phyloP scores from a whole-genome alignment of 495 filamentous ascomycete genomes.

The Aspergillus bridgeri region DNA sequence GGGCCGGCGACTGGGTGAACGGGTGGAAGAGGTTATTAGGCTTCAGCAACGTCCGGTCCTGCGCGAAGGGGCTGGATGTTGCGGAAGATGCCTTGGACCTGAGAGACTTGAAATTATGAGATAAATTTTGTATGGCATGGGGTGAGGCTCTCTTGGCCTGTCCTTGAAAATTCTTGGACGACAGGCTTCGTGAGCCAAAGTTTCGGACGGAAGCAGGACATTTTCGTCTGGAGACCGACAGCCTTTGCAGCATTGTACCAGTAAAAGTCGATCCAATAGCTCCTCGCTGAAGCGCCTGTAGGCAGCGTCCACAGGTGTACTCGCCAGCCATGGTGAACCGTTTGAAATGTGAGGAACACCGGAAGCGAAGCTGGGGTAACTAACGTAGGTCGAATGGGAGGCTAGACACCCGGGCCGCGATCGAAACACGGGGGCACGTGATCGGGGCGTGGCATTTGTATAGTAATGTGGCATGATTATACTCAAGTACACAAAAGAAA shows the following conservation, averaged over 20 bases:
- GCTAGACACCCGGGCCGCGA: background rate
- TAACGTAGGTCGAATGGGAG: background rate
- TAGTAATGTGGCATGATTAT: no score
- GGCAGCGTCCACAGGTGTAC: conserved; percentile 43
- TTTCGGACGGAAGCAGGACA: conserved; percentile 29
- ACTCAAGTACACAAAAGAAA: no score
- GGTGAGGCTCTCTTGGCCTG: conserved; percentile 15
- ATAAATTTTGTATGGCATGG: background rate
- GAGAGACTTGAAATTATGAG: conserved; percentile 5
- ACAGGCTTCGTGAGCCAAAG: conserved; percentile 29
- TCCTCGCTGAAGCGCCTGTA: conserved; percentile 35
- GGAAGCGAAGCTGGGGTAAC: no score
- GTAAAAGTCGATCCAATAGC: conserved; percentile 15
- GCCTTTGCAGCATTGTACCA: conserved; percentile 21
- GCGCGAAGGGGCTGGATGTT: conserved; percentile 19
- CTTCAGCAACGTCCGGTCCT: conserved; percentile 55
- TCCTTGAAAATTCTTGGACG: conserved; percentile 13
- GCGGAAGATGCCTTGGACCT: conserved; percentile 29
- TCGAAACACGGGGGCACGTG: conserved; percentile 5
- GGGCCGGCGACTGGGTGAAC: conserved; percentile 81
- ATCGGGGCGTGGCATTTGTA: background rate
- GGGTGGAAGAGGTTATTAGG: conserved; percentile 88
- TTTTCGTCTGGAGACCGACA: conserved; percentile 24
- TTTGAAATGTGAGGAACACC: background rate
- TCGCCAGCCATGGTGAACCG: conserved; percentile 36